Evolutionary conservation across 2,329 filamentous ascomycete species (phyloP).

Genomic region (Leptoxyphium fumago): DNA sequence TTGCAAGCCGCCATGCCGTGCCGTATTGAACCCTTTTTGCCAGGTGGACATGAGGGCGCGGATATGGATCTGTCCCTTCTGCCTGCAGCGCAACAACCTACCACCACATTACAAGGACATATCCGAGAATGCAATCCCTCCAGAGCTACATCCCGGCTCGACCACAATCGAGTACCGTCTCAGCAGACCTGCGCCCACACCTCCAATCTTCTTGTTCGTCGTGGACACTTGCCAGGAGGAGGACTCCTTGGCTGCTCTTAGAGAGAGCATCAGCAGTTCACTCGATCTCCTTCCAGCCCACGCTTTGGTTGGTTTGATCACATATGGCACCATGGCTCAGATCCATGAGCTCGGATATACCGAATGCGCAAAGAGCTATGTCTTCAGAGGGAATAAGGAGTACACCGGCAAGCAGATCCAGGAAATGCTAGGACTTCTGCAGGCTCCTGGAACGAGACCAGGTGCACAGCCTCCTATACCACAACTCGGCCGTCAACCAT

Average conservation of each 20-base stretch:
- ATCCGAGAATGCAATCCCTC: constrained; percentile 65
- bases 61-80: constrained; percentile 83
- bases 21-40: constrained; percentile 92
- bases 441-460: constrained; percentile 57
- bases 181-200: constrained; percentile 66
- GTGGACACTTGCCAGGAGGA: constrained; percentile 83
- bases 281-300: constrained; percentile 68
- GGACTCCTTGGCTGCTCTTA: constrained; percentile 66
- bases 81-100: constrained; percentile 66
- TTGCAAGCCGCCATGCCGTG: constrained; percentile 91
- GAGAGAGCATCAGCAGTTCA: constrained; percentile 77
- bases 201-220: constrained; percentile 75
- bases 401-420: constrained; percentile 98
- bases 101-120: constrained; percentile 86
- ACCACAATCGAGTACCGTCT: constrained; percentile 85
- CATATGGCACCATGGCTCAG: constrained; percentile 90
- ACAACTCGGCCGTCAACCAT: constrained; percentile 51
- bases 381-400: constrained; percentile 95
- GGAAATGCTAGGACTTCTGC: constrained; percentile 78
- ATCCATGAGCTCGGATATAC: constrained; percentile 97
- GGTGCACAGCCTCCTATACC: constrained; percentile 45
- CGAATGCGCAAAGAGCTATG: constrained; percentile 96
- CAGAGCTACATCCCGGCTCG: constrained; percentile 66
- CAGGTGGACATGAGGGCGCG: constrained; percentile 72
- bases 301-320: constrained; percentile 69